Evolutionary conservation across 108 stramenopile species (phyloP), one percentile per base, ranked within the genome.

Genomic region (Aurantiochytrium sp.): DNA sequence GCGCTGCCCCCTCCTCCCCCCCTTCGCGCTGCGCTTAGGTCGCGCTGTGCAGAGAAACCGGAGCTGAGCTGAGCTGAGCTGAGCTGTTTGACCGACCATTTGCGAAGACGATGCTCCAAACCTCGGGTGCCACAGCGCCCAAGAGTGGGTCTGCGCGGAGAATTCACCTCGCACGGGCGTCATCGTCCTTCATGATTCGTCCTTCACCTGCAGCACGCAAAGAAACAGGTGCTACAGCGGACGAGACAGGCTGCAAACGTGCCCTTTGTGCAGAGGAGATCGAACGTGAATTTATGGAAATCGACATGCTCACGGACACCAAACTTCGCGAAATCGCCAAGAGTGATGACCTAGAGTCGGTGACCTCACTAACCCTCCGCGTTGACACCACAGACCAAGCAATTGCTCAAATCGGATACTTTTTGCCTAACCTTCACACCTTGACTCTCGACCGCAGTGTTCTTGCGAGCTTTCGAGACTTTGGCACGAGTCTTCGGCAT

Each of bases 401-500:
- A 51, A 29, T 93, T 18, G 91, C 91, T 12, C 91, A 92, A 29
- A 87, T 94, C 14, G 88, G 91, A 57, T 44, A 88, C 49, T 29
- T 73, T 28, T 69, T 93, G 19, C 92, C 93, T 5, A 51, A 25
- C 5, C 88, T 94, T 28, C 55, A 64, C 23, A 43, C 72, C 1
- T 91, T 94, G 5, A 72, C 64, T 49, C 87, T 94, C 4, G 93
- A 94, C 64, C 88, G 90, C 5, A 93, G 92, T n/a, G 59, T 44
- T 28, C 59, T 94, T 23, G 57, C 47, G 16, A 92, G 91, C 72
- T 90, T 94, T 23, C 91, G 93, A 5, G 93, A 94, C 64, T 90
- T 94, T 4, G 93, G 93, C 18, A 93, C 92, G 51, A 44, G 91
- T 19, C 44, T 94, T 45, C 91, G 92, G n/a, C 47, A 45, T 35